phyloP scores from a whole-genome alignment of 306 rosid species.

The Cucurbita argyrosperma region DNA sequence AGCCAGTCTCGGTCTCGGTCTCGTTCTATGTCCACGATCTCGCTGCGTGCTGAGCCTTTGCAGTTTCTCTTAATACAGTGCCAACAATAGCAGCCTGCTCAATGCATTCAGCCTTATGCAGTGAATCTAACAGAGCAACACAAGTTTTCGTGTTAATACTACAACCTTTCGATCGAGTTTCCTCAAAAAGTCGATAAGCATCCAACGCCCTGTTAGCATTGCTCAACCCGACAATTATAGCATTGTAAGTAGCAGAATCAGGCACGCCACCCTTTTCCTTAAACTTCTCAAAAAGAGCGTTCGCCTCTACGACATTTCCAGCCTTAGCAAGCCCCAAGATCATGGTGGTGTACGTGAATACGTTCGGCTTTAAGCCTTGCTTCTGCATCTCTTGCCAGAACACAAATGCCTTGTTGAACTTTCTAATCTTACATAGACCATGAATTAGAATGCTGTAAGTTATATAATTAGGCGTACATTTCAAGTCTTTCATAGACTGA shows the following conservation, averaged over 20 bases:
- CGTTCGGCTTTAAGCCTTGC: constrained; percentile 64
- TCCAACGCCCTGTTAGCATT: constrained; percentile 59
- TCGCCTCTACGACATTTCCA: constrained; percentile 71
- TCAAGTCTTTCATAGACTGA: constrained; percentile 65
- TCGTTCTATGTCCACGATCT: constrained; percentile 25
- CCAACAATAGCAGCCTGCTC: constrained; percentile 92
- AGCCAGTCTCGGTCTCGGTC: not conserved
- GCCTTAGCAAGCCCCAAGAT: constrained; percentile 78
- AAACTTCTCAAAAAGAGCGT: constrained; percentile 58
- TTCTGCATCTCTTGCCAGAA: constrained; percentile 99
- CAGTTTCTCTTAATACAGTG: constrained; percentile 71
- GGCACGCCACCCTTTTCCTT: constrained; percentile 59
- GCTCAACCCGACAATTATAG: constrained; percentile 82
- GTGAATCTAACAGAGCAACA: constrained; percentile 70
- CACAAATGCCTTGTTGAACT: constrained; percentile 87
- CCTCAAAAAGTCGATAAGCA: constrained; percentile 74
- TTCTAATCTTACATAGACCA: constrained; percentile 76
- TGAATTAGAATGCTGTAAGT: constrained; percentile 86
- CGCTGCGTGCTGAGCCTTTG: constrained; percentile 79
- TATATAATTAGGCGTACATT: constrained; percentile 56
- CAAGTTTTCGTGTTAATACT: constrained; percentile 64
- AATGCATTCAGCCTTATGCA: constrained; percentile 79
- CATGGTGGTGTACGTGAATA: constrained; percentile 73
- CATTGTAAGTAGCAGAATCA: constrained; percentile 74
- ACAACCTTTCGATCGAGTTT: constrained; percentile 65